Evolutionary conservation across 1,284 basidiomycete species (phyloP), one percentile per base, ranked within the genome.

Genomic region (Trichosporon coremiiforme): DNA sequence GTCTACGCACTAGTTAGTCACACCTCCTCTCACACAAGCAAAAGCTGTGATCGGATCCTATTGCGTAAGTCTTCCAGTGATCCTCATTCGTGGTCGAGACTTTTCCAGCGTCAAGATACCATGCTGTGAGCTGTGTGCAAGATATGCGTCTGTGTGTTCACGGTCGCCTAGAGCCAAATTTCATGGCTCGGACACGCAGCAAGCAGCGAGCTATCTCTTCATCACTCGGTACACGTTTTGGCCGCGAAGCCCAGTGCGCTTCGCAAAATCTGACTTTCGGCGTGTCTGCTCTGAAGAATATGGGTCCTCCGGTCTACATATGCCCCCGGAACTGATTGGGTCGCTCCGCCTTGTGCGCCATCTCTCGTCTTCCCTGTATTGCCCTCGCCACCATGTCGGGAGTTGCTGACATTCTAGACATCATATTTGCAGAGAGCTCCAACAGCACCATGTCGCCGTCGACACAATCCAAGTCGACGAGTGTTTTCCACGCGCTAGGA

Each of bases 401-500:
- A 29, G 22, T 57, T 13, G 20, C 45, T 47, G 45, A 65, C 20
- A 38, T 29, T 29, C 63, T 22, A 47, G 29, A n/a, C 31, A n/a
- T 41, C 15, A 17, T 9, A 7, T 45, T 41, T 8, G 36, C 50
- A 20, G 10, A n/a, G 60, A 47, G 35, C 33, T 47, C 20, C 25
- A 33, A 68, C 64, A 25, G 47, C 57, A 60, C 20, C 38, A 70
- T 69, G 68, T 47, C 67, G 65, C 64, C 68, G 35, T 64, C 70
- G 65, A 36, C 71, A 50, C 72, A 67, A 13, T 67, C 69, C 63
- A 74, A 71, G 57, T 72, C 73, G 33, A 73, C 75, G 35, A 79
- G 79, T 35, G 80, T 80, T 12, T 82, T 82, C 75, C 77, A 80
- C 64, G 79, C 80, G 15, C 77, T 82, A 9, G 81, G 80, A 50